Conservation (phyloP, 129 eudicot species). For the Flaveria trinervia region DNA sequence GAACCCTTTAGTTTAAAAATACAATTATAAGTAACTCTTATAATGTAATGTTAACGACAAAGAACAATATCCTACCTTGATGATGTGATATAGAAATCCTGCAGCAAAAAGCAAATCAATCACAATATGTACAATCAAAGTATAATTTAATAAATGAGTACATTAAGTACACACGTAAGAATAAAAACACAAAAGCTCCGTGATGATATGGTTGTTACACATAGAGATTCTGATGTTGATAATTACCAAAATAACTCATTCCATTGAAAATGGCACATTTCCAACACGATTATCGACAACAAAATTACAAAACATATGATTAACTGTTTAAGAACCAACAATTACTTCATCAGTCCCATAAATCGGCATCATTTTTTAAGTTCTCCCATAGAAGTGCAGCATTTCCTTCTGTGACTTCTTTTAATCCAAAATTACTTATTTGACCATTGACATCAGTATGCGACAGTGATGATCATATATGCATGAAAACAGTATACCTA, state of each 20-base stretch:
- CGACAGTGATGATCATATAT: no score
- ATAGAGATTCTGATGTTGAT: not conserved
- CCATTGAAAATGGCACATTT: not conserved
- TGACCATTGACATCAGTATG: slow-evolving; percentile 1
- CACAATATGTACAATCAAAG: slow-evolving; percentile 20
- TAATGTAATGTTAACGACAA: slow-evolving; percentile 9
- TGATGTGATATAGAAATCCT: slow-evolving; percentile 17
- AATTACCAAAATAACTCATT: not conserved
- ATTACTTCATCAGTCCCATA: slow-evolving; percentile 3
- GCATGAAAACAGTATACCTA: no score
- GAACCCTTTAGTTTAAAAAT: slow-evolving; percentile 18
- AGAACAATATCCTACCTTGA: slow-evolving; percentile 19
- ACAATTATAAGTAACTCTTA: slow-evolving; percentile 8
- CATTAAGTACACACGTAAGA: slow-evolving; percentile 11
- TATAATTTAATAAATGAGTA: not conserved
- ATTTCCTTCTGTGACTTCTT: not conserved
- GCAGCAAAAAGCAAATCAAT: slow-evolving; percentile 27
- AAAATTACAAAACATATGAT: not conserved
- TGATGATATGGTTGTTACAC: not conserved
- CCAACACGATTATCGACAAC: not conserved
- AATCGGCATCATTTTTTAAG: slow-evolving; percentile 2
- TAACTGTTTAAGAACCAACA: not conserved
- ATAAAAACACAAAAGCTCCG: not conserved
- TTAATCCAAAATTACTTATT: not conserved
- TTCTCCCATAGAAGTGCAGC: not conserved